A percentile compares a stretch with the other conserved stretches of the same genome.
These are phyloP conservation scores for Calonectria multiphialidica DNA, from an alignment of 2,329 filamentous ascomycete species.

Conservation along the genomic window DNA sequence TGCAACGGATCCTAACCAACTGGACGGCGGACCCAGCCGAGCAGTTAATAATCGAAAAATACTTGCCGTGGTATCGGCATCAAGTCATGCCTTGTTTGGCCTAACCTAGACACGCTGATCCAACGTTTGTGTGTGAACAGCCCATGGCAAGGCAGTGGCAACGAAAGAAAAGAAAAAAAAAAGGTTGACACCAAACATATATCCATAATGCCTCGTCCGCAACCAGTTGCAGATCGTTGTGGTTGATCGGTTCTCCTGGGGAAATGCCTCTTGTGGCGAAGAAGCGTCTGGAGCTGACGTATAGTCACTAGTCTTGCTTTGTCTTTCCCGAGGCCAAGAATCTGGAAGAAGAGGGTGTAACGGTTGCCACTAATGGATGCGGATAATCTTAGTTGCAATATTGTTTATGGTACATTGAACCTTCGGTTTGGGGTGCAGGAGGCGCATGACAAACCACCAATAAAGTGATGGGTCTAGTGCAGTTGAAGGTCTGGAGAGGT, in stretches of 20 bases:
- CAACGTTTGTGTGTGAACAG: not conserved
- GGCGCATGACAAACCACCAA: conserved; percentile 28
- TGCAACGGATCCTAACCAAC: conserved; percentile 18
- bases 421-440: conserved; percentile 33
- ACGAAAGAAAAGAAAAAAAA: conserved; percentile 13
- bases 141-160: conserved; percentile 27
- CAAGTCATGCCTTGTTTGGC: conserved; percentile 15
- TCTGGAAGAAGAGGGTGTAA: conserved; percentile 28
- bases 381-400: conserved; percentile 22
- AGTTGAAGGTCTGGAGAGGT: conserved; percentile 30
- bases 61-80: conserved; percentile 9
- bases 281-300: conserved; percentile 17
- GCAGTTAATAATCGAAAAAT: not conserved
- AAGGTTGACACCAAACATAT: conserved; percentile 19
- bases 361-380: conserved; percentile 35
- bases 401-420: conserved; percentile 35
- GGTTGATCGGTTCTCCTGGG: conserved; percentile 29
- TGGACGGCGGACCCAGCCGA: conserved; percentile 14
- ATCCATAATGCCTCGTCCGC: conserved; percentile 26
- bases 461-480: conserved; percentile 30
- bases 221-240: conserved; percentile 11
- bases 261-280: conserved; percentile 34
- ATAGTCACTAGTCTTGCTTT: conserved; percentile 18
- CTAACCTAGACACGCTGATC: conserved; percentile 4
- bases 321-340: conserved; percentile 9